Percentiles rank a stretch among this genome's conserved stretches.
Evolutionary conservation across 768 basidiomycete species (phyloP).

Genomic region (Rhizopogon sp.): DNA sequence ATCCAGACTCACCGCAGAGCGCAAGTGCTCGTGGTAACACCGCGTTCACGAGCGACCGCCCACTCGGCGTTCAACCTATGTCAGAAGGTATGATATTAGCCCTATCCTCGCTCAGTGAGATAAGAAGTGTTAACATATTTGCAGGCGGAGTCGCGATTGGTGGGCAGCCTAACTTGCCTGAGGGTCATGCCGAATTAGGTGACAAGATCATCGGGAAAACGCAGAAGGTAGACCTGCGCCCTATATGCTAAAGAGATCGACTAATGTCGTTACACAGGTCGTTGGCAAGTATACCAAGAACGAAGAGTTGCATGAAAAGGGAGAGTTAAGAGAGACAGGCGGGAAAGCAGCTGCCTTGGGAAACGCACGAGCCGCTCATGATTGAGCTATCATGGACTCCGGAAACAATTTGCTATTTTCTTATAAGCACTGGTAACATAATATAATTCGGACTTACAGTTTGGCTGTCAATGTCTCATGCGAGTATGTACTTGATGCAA

Average conservation of each 20-base stretch:
- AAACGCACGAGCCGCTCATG: conserved; percentile 36
- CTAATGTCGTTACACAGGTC: conserved; percentile 28
- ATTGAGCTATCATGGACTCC: conserved; percentile 20
- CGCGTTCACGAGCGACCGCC: conserved; percentile 29
- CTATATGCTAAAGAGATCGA: background rate
- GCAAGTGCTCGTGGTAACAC: conserved; percentile 8
- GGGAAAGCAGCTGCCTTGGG: conserved; percentile 43
- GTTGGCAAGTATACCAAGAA: conserved; percentile 46
- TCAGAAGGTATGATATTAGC: conserved; percentile 28
- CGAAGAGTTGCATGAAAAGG: conserved; percentile 49
- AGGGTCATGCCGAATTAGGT: conserved; percentile 36
- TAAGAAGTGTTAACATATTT: background rate
- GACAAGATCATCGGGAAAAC: conserved; percentile 59
- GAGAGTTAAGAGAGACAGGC: conserved; percentile 48
- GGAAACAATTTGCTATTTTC: background rate
- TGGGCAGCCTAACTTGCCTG: conserved; percentile 15
- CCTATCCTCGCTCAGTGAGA: background rate
- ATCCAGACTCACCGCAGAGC: background rate
- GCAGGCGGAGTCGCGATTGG: conserved; percentile 21
- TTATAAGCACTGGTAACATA: background rate
- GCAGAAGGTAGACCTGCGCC: conserved; percentile 38
- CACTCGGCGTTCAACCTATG: conserved; percentile 31
- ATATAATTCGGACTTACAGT: too few species aligned
- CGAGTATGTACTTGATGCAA: too few species aligned
- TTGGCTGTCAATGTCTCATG: too few species aligned